These are phyloP conservation scores for Raffaelea ambrosiae DNA, from an alignment of 2,329 filamentous ascomycete species.

Conservation along the genomic window DNA sequence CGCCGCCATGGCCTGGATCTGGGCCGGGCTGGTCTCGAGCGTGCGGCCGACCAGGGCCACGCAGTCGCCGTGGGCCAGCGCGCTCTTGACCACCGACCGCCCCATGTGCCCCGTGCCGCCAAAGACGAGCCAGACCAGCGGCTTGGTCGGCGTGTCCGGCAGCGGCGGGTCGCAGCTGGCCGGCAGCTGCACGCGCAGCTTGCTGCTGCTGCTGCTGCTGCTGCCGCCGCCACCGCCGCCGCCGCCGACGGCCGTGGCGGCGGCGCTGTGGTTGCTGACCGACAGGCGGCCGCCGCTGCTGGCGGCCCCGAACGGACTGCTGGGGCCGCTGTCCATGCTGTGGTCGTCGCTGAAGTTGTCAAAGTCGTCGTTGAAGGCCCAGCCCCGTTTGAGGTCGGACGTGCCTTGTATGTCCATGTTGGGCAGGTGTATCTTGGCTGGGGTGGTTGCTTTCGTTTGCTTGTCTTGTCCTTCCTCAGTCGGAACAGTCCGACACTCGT, in stretches of 20 bases:
- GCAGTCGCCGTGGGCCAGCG: constrained; percentile 69
- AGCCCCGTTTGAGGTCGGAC: too few relatives aligned
- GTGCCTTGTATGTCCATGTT: too few relatives aligned
- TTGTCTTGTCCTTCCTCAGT: too few relatives aligned
- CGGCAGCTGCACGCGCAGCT: constrained; percentile 55
- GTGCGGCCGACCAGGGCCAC: constrained; percentile 81
- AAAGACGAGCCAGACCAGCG: constrained; percentile 88
- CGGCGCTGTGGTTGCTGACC: not conserved
- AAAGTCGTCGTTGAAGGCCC: too few relatives aligned
- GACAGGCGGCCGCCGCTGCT: not conserved
- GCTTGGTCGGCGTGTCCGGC: constrained; percentile 58
- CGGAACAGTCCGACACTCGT: too few relatives aligned
- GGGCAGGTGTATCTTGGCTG: too few relatives aligned
- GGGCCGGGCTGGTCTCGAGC: constrained; percentile 63
- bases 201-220: constrained; percentile 8
- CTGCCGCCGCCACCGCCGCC: not conserved
- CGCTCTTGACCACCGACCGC: constrained; percentile 75
- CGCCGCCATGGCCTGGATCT: constrained; percentile 61
- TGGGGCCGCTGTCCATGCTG: not conserved
- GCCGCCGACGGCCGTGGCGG: not conserved
- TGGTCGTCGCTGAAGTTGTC: not conserved
- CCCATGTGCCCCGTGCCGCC: constrained; percentile 97
- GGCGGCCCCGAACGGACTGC: not conserved
- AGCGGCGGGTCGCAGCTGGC: constrained; percentile 79
- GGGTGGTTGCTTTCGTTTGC: too few relatives aligned